A percentile compares a stretch with the other conserved stretches of the same genome.
Conservation (phyloP, 2,329 filamentous ascomycete genomes). For the Ceratocystiopsis minuta region DNA sequence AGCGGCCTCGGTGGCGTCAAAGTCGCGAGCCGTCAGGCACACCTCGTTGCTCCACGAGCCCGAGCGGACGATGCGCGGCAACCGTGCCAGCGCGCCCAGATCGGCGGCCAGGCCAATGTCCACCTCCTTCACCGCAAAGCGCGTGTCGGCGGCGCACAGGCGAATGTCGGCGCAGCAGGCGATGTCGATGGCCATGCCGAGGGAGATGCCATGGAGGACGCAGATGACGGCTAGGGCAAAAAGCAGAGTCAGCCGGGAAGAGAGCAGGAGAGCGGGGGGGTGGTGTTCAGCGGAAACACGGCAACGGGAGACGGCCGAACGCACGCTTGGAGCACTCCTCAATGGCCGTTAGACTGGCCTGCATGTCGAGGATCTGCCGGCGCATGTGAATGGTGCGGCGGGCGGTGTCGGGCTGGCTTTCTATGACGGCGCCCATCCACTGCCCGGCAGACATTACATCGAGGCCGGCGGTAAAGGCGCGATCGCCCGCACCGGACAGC, state of each 20-base stretch:
- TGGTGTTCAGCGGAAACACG: neutral
- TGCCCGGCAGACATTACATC: slow-evolving; percentile 57
- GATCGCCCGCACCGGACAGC: slow-evolving; percentile 62
- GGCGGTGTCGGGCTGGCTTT: slow-evolving; percentile 36
- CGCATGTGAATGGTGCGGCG: slow-evolving; percentile 44
- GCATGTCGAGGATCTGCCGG: slow-evolving; percentile 60
- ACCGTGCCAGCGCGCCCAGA: slow-evolving; percentile 54
- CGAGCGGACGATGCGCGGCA: slow-evolving; percentile 56
- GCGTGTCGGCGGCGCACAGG: slow-evolving; percentile 39
- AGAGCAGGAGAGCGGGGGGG: neutral
- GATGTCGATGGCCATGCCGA: slow-evolving; percentile 64
- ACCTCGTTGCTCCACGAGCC: slow-evolving; percentile 68
- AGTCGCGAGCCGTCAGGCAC: slow-evolving; percentile 50
- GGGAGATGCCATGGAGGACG: slow-evolving; percentile 59
- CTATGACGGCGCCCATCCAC: slow-evolving; percentile 28
- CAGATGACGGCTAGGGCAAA: slow-evolving; percentile 50
- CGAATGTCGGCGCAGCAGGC: slow-evolving; percentile 53
- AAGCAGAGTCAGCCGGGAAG: too few relatives aligned
- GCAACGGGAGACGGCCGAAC: slow-evolving; percentile 13
- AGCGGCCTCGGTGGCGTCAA: slow-evolving; percentile 49
- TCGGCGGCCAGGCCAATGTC: slow-evolving; percentile 69
- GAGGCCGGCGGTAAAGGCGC: slow-evolving; percentile 71
- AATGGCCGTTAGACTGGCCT: slow-evolving; percentile 55
- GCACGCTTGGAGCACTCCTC: slow-evolving; percentile 79
- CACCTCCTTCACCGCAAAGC: slow-evolving; percentile 61